Evolutionary conservation across 108 stramenopile genomes (phyloP).

Genomic region (Thalassiosira profunda): DNA sequence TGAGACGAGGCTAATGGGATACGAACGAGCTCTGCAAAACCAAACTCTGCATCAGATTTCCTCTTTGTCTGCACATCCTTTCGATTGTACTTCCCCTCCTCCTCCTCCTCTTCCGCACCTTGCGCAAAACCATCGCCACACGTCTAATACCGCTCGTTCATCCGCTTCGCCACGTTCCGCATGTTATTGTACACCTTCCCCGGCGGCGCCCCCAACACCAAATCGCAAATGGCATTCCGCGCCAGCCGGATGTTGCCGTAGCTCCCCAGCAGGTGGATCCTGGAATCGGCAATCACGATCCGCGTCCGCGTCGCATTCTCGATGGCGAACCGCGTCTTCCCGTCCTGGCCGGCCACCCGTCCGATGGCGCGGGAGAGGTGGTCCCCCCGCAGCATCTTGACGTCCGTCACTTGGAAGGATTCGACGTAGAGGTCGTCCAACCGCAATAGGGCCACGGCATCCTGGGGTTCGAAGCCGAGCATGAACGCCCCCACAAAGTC

Average conservation of each 20-base stretch:
- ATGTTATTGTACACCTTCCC: conserved; percentile 99
- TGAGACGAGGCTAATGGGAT: not conserved
- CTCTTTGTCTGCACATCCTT: not conserved
- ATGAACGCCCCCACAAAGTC: conserved; percentile 98
- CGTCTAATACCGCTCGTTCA: conserved; percentile 96
- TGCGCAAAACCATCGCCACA: not conserved
- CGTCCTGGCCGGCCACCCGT: conserved; percentile 98
- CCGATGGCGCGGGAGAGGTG: conserved; percentile 98
- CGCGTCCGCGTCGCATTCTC: conserved; percentile 99
- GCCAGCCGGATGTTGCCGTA: conserved; percentile 98
- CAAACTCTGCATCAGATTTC: not conserved
- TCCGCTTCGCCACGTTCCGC: conserved; percentile 97
- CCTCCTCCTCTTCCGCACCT: not conserved
- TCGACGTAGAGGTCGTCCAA: conserved; percentile 99
- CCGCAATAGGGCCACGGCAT: conserved; percentile 97
- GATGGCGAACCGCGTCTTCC: conserved; percentile 99
- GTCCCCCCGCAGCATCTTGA: conserved; percentile 96
- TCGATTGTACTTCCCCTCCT: not conserved
- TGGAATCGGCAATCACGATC: conserved; percentile 97
- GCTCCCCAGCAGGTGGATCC: conserved; percentile 96
- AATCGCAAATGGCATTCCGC: conserved; percentile 98
- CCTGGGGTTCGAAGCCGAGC: conserved; percentile 99
- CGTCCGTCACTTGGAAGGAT: conserved; percentile 97
- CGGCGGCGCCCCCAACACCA: conserved; percentile 99
- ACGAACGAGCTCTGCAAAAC: not conserved